phyloP scores from a whole-genome alignment of 2,329 filamentous ascomycete species.

The Chrysoporthe puriensis region DNA sequence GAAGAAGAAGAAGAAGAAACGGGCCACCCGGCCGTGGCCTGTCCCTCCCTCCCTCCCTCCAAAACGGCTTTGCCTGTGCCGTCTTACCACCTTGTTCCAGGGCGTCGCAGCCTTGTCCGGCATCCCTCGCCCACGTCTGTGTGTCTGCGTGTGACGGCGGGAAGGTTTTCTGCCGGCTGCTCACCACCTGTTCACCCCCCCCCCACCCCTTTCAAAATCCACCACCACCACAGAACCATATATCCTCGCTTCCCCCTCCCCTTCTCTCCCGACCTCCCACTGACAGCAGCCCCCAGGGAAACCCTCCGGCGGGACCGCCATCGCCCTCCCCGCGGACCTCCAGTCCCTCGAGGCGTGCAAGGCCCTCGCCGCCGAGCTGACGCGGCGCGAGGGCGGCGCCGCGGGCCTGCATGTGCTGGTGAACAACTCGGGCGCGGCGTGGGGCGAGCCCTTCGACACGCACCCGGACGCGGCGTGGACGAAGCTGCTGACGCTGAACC shows the following conservation, averaged over 20 bases:
- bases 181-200: no score
- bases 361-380: conserved; percentile 55
- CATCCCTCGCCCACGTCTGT: no score
- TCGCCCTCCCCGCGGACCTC: conserved; percentile 66
- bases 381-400: conserved; percentile 48
- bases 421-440: conserved; percentile 69
- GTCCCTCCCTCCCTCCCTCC: no score
- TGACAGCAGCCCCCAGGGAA: conserved; percentile 1
- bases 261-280: not conserved
- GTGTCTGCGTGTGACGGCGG: no score
- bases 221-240: no score
- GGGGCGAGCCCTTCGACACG: conserved; percentile 62
- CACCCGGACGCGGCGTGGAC: conserved; percentile 64
- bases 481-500: conserved; percentile 65
- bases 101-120: no score
- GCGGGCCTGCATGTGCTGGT: conserved; percentile 60
- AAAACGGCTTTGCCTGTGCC: no score
- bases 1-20: not conserved
- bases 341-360: conserved; percentile 61
- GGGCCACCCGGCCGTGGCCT: no score
- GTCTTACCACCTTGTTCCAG: no score
- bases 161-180: no score
- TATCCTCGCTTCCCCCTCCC: no score
- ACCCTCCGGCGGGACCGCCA: conserved; percentile 49
- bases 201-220: no score